Base-by-base conservation (phyloP, 164 flowering plant genomes). In the Vitis riparia region DNA sequence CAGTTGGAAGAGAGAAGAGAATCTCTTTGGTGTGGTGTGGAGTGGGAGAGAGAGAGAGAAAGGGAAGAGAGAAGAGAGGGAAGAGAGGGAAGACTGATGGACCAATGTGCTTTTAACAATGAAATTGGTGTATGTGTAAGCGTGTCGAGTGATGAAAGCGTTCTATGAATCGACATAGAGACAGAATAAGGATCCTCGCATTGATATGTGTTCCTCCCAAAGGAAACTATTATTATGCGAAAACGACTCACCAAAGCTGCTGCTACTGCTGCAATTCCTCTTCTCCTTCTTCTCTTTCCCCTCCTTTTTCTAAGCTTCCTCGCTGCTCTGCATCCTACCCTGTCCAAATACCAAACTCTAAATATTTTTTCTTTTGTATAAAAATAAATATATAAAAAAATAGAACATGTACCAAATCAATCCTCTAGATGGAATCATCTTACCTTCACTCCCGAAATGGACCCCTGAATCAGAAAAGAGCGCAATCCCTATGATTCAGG, bases 121-220 rank as follows among this genome's bases (percentile, higher is more conserved):
- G 51, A 49, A 60, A 53, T 51, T 15, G 59, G 37, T 15, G 8
- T 53, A 59, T 27, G 29, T 59, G 29, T 59, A 16, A 23, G 10
- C 29, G 13, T 63, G 79, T 73, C 70, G 66, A 65, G 55, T 50
- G n/a, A 57, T 74, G 80, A 74, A 78, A 78, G 74, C 69, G 51
- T 19, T 63, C 11, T 60, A 59, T 72, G 76, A 67, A 62, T 44
- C 51, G 73, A 73, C 73, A 68, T 47, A 61, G 67, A 68, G 73
- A 72, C 73, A 59, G 55, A 58, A 51, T 52, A 11, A 67, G 60
- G 19, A 56, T 37, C 44, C 44, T 56, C 29, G 9, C 59, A 56
- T 16, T 53, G 56, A 53, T 53, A 53, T 53, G 14, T 53, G 15
- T 11, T 53, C 14, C n/a, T 11, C 15, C 5, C 30, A 37, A 37